phyloP scores from a whole-genome alignment of 1,284 basidiomycete genomes.

The Ustilago crameri region DNA sequence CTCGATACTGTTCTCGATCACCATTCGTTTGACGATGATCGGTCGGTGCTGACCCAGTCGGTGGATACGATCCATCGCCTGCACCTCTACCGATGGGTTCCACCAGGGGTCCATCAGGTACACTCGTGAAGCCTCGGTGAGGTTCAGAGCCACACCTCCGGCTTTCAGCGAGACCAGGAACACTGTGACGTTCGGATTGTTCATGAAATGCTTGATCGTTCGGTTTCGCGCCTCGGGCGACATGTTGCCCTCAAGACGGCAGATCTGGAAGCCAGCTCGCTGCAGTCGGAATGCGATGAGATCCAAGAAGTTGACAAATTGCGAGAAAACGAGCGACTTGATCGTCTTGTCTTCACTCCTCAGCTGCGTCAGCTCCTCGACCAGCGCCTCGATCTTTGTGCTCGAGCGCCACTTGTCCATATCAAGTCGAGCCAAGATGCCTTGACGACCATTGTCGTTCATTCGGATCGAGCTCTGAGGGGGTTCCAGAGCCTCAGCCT shows the following conservation, averaged over 20 bases:
- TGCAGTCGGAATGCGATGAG: conserved; percentile 92
- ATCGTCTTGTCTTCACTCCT: conserved; percentile 87
- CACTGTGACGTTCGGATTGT: conserved; percentile 91
- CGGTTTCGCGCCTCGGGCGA: conserved; percentile 93
- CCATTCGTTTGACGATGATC: conserved; percentile 90
- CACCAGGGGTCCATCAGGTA: conserved; percentile 68
- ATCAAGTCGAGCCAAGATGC: conserved; percentile 90
- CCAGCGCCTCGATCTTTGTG: conserved; percentile 94
- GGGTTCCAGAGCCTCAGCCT: conserved; percentile 88
- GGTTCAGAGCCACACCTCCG: conserved; percentile 82
- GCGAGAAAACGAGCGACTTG: conserved; percentile 95
- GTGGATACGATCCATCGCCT: conserved; percentile 93
- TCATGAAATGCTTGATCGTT: conserved; percentile 95
- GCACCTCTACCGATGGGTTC: conserved; percentile 66
- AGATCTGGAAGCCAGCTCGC: conserved; percentile 85
- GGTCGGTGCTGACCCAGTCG: conserved; percentile 90
- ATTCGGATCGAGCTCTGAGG: conserved; percentile 71
- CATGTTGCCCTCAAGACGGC: conserved; percentile 96
- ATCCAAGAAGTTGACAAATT: conserved; percentile 83
- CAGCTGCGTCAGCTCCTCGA: conserved; percentile 90
- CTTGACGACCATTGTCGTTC: conserved; percentile 77
- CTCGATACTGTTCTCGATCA: conserved; percentile 96
- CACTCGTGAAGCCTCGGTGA: conserved; percentile 67
- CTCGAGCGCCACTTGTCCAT: conserved; percentile 91
- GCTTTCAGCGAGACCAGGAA: conserved; percentile 95